phyloP scores from a whole-genome alignment of 768 basidiomycete genomes.

The Calvatia gigantea region DNA sequence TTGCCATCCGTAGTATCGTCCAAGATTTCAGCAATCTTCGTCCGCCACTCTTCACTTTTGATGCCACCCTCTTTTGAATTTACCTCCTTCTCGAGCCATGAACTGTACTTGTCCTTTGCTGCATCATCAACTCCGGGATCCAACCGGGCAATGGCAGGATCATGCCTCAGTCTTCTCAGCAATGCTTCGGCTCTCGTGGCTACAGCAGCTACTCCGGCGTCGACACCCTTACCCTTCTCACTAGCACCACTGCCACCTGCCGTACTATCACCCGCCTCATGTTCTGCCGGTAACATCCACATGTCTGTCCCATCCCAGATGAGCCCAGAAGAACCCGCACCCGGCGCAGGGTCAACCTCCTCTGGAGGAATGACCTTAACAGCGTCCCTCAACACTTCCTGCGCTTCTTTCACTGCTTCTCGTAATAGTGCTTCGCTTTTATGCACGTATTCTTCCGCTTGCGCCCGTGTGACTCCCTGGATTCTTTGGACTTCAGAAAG shows the following conservation, averaged over 20 bases:
- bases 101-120: slow-evolving; percentile 48
- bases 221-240: slow-evolving; percentile 27
- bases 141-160: slow-evolving; percentile 70
- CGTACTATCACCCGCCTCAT: slow-evolving; percentile 15
- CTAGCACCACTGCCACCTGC: slow-evolving; percentile 10
- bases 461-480: slow-evolving; percentile 69
- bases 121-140: slow-evolving; percentile 69
- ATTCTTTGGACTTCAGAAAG: slow-evolving; percentile 66
- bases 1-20: slow-evolving; percentile 49
- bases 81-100: slow-evolving; percentile 54
- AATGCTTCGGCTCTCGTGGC: slow-evolving; percentile 77
- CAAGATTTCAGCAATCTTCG: slow-evolving; percentile 44
- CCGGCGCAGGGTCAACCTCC: slow-evolving; percentile 25
- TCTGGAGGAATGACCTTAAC: slow-evolving; percentile 92
- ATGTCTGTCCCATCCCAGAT: slow-evolving; percentile 87
- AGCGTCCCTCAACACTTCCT: slow-evolving; percentile 80
- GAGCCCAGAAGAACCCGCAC: slow-evolving; percentile 32
- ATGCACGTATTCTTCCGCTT: slow-evolving; percentile 82
- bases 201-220: slow-evolving; percentile 45
- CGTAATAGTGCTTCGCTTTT: slow-evolving; percentile 64
- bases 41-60: slow-evolving; percentile 53
- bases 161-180: slow-evolving; percentile 66
- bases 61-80: slow-evolving; percentile 54
- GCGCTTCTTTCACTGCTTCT: slow-evolving; percentile 75
- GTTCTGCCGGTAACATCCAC: slow-evolving; percentile 66